These are phyloP conservation scores for Taphrina deformans DNA, from an alignment of 1,139 yeast species.

Conservation along the genomic window DNA sequence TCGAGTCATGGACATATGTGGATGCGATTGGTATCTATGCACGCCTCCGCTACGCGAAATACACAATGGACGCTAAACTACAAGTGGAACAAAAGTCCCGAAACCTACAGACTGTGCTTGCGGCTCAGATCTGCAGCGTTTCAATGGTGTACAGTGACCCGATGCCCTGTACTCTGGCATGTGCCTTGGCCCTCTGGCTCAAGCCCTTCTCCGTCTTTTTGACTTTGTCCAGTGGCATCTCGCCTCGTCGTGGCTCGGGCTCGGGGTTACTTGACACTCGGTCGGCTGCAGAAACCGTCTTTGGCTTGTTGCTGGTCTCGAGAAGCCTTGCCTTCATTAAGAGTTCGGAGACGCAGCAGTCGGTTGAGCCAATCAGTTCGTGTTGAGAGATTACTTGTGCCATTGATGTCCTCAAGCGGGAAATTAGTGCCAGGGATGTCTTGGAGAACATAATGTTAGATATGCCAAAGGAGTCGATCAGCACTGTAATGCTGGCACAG, in stretches of 20 bases:
- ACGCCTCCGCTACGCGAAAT: neutral
- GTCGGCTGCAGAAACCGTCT: neutral
- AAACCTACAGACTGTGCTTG: neutral
- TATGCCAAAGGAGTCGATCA: slow-evolving; percentile 20
- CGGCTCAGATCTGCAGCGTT: slow-evolving; percentile 12
- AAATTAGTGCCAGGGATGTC: neutral
- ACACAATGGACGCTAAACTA: neutral
- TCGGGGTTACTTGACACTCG: slow-evolving; percentile 20
- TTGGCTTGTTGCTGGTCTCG: slow-evolving; percentile 6
- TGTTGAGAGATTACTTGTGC: neutral
- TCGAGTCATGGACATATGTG: neutral
- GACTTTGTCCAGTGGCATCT: slow-evolving; percentile 20
- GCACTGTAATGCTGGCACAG: slow-evolving; percentile 1
- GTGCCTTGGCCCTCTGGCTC: slow-evolving; percentile 11
- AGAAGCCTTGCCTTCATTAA: slow-evolving; percentile 22
- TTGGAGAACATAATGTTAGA: slow-evolving; percentile 8
- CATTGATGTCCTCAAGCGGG: neutral
- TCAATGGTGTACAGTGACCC: slow-evolving; percentile 28
- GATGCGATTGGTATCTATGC: neutral
- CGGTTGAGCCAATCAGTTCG: neutral
- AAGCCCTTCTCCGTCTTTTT: neutral
- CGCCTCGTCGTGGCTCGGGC: slow-evolving; percentile 14
- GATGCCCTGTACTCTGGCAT: slow-evolving; percentile 18
- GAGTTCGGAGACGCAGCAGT: slow-evolving; percentile 18
- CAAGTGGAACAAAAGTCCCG: neutral